phyloP scores from a whole-genome alignment of 1,284 basidiomycete species.

The Cryptococcus sp. region DNA sequence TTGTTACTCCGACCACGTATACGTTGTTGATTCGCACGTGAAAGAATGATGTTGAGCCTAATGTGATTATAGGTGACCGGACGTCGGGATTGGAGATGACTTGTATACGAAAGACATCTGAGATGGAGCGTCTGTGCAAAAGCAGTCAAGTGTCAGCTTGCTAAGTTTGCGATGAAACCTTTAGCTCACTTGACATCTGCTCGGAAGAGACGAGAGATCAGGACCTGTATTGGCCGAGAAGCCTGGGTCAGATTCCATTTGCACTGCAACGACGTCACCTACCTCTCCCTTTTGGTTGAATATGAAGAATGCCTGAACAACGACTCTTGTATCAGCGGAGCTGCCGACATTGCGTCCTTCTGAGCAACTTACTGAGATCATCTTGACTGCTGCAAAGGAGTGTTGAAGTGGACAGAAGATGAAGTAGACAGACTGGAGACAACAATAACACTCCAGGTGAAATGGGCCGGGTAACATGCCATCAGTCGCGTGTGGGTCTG shows the following conservation, averaged over 20 bases:
- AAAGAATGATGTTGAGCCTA: conserved; percentile 96
- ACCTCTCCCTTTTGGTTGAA: conserved; percentile 98
- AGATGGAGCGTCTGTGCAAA: conserved; percentile 81
- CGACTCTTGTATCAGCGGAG: conserved; percentile 15
- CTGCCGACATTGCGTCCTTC: background rate
- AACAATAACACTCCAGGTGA: too few relatives aligned
- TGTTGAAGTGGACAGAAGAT: too few relatives aligned
- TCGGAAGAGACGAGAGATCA: conserved; percentile 89
- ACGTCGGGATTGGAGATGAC: conserved; percentile 97
- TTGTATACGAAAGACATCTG: conserved; percentile 96
- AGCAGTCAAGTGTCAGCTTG: conserved; percentile 8
- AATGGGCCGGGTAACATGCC: too few relatives aligned
- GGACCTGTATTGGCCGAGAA: conserved; percentile 61
- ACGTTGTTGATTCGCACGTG: conserved; percentile 94
- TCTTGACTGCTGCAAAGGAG: conserved; percentile 10
- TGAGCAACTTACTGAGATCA: conserved; percentile 41
- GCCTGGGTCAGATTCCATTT: background rate
- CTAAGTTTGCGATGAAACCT: background rate
- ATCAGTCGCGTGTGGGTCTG: too few relatives aligned
- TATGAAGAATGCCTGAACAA: conserved; percentile 84
- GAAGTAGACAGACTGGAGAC: too few relatives aligned
- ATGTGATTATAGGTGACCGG: conserved; percentile 93
- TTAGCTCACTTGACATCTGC: conserved; percentile 81
- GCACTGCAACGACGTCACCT: conserved; percentile 26
- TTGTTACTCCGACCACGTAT: conserved; percentile 91